Conservation (phyloP, 768 basidiomycete genomes). For the Pseudohyphozyma bogoriensis region DNA sequence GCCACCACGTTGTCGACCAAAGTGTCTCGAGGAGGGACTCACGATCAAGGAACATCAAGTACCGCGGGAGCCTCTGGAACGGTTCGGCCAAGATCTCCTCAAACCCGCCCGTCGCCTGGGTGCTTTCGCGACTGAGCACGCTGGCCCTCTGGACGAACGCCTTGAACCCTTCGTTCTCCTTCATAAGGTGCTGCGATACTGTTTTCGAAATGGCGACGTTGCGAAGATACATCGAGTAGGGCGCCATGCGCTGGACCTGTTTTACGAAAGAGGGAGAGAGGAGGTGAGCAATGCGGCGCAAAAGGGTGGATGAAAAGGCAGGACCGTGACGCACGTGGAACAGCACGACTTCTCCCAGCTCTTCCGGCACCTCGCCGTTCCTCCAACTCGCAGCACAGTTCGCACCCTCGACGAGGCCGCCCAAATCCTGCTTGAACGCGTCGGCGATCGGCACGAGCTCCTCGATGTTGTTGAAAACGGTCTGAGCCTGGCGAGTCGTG, state of each 20-base stretch:
- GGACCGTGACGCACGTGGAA: constrained; percentile 48
- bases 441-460: constrained; percentile 66
- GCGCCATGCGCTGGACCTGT: constrained; percentile 22
- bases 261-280: neutral
- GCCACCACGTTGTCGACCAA: neutral
- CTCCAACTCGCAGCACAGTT: no score
- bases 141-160: constrained; percentile 70
- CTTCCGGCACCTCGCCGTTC: no score
- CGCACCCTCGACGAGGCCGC: constrained; percentile 59
- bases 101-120: constrained; percentile 56
- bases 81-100: constrained; percentile 18
- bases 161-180: constrained; percentile 62
- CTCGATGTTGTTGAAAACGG: constrained; percentile 69
- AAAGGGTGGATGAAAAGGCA: no score
- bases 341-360: constrained; percentile 41
- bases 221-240: constrained; percentile 22
- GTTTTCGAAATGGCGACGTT: constrained; percentile 13
- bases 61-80: constrained; percentile 70
- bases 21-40: no score
- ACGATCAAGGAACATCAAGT: constrained; percentile 77
- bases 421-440: constrained; percentile 78
- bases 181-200: constrained; percentile 12
- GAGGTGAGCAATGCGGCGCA: neutral
- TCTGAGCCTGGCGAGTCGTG: constrained; percentile 80
- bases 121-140: constrained; percentile 44